phyloP scores from a whole-genome alignment of 345 rosid genomes.

The Noccaea bulbosa region DNA sequence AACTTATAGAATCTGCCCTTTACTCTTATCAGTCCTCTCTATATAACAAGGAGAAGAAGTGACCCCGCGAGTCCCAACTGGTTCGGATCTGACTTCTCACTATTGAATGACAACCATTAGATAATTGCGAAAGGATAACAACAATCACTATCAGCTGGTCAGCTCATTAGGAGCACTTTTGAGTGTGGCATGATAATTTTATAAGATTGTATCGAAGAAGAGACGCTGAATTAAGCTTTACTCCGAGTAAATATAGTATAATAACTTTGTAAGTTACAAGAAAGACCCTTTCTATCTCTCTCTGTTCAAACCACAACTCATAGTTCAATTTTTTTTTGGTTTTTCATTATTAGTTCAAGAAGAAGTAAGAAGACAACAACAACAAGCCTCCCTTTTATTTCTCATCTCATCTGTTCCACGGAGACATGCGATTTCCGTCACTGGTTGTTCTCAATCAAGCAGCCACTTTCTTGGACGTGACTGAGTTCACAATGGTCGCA shows the following conservation, averaged over 20 bases:
- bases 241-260: constrained; percentile 6
- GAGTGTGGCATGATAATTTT: neutral
- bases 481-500: constrained; percentile 90
- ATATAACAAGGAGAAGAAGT: neutral
- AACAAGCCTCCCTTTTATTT: constrained; percentile 35
- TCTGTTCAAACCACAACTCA: constrained; percentile 38
- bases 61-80: neutral
- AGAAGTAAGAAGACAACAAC: constrained; percentile 40
- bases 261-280: constrained; percentile 36
- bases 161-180: too few relatives aligned
- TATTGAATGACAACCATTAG: neutral
- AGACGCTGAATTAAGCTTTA: constrained; percentile 8
- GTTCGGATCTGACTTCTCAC: neutral
- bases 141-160: too few relatives aligned
- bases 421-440: constrained; percentile 23
- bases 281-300: constrained; percentile 12
- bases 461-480: constrained; percentile 83
- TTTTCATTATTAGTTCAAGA: constrained; percentile 42
- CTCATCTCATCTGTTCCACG: constrained; percentile 32
- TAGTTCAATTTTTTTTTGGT: constrained; percentile 19
- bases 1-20: constrained; percentile 19
- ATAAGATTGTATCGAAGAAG: neutral
- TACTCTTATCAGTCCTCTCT: neutral
- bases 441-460: constrained; percentile 54
- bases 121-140: neutral